A percentile compares a stretch with the other conserved stretches of the same genome.
These are phyloP conservation scores for Penicillium roqueforti DNA, from an alignment of 495 filamentous ascomycete genomes.

Conservation along the genomic window DNA sequence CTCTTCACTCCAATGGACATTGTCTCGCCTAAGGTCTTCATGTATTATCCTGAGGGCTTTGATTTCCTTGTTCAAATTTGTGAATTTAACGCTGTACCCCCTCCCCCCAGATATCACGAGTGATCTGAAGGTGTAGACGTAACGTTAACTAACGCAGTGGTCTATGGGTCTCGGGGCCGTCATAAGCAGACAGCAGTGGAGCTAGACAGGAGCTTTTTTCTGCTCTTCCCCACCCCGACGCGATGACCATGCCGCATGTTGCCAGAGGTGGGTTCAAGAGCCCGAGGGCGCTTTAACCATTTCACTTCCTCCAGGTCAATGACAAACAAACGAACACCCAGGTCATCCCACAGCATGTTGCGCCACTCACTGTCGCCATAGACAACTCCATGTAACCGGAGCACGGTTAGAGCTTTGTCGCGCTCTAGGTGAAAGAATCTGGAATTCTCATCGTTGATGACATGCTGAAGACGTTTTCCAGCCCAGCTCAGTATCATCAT, in stretches of 20 bases:
- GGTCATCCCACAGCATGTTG: conserved; percentile 1
- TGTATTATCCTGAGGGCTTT: no score
- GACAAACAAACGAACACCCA: background rate
- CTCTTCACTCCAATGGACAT: no score
- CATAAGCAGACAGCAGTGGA: background rate
- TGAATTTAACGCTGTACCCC: no score
- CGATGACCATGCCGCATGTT: background rate
- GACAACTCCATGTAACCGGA: background rate
- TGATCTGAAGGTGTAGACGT: background rate
- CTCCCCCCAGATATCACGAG: no score
- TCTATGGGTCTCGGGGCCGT: background rate
- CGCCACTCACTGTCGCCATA: background rate
- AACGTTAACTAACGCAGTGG: background rate
- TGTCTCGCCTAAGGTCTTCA: no score
- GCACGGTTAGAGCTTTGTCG: background rate
- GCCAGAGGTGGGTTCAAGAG: background rate
- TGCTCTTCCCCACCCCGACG: background rate
- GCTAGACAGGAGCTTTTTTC: background rate
- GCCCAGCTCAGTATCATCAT: background rate
- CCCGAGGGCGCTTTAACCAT: background rate
- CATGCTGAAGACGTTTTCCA: background rate
- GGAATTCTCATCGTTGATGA: background rate
- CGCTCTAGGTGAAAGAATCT: background rate
- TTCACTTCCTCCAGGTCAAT: background rate
- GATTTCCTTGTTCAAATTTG: no score